Evolutionary conservation across 805 yeast species (phyloP).

Genomic region (Ogataea paraovalis): DNA sequence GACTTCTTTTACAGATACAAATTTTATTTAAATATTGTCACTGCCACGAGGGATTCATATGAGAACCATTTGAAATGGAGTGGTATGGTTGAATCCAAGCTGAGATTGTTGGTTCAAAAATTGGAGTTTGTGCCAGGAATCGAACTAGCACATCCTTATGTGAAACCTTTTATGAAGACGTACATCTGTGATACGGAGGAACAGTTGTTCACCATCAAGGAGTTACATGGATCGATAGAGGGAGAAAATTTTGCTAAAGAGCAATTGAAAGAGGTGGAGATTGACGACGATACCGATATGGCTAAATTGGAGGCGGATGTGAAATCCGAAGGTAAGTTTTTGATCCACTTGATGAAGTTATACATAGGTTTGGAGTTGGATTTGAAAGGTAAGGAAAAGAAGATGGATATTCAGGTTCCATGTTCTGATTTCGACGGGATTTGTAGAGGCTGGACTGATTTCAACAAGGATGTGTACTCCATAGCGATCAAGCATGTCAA

Average conservation of each 20-base stretch:
- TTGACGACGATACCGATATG: conserved; percentile 29
- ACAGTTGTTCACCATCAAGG: conserved; percentile 25
- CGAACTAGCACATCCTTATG: conserved; percentile 84
- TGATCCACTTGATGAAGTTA: conserved; percentile 64
- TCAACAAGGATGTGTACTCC: conserved; percentile 54
- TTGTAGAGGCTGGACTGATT: conserved; percentile 71
- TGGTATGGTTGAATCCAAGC: conserved; percentile 87
- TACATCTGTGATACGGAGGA: conserved; percentile 43
- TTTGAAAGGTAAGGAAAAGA: conserved; percentile 50
- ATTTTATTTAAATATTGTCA: conserved; percentile 79
- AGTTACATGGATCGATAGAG: conserved; percentile 50
- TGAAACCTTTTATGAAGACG: conserved; percentile 63
- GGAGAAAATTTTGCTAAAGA: conserved; percentile 45
- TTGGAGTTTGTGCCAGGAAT: conserved; percentile 76
- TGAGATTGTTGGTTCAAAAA: conserved; percentile 77
- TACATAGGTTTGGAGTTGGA: conserved; percentile 72
- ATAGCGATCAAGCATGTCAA: conserved; percentile 72
- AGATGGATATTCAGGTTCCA: conserved; percentile 81
- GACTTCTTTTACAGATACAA: conserved; percentile 80
- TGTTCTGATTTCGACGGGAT: conserved; percentile 83
- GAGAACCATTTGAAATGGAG: conserved; percentile 91
- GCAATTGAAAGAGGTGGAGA: conserved; percentile 29
- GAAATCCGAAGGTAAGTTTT: conserved; percentile 22
- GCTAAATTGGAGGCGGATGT: conserved; percentile 24
- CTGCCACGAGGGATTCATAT: conserved; percentile 64